Conservation (phyloP, 1,139 yeast genomes). For the Yamadazyma triangularis region DNA sequence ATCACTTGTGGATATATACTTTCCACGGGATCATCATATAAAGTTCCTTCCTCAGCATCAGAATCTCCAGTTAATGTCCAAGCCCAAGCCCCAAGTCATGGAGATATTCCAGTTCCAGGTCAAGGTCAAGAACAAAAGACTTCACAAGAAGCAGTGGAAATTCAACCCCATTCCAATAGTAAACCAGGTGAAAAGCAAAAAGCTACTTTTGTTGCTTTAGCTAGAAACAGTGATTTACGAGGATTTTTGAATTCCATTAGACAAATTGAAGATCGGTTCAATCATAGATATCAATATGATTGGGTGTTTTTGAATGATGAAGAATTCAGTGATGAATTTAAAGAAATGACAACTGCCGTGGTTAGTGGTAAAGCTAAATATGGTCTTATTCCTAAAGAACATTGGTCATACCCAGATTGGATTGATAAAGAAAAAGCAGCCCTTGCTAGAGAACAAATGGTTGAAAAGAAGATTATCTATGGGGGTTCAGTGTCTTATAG, state of each 20-base stretch:
- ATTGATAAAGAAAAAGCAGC: slow-evolving; percentile 59
- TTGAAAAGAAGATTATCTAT: slow-evolving; percentile 50
- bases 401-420: slow-evolving; percentile 52
- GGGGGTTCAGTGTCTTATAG: slow-evolving; percentile 62
- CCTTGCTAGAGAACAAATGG: slow-evolving; percentile 46
- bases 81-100: slow-evolving; percentile 7
- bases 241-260: slow-evolving; percentile 37
- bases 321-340: slow-evolving; percentile 38
- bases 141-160: neutral
- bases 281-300: slow-evolving; percentile 38
- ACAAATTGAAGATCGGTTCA: slow-evolving; percentile 44
- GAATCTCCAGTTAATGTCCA: slow-evolving; percentile 2
- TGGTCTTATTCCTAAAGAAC: slow-evolving; percentile 42
- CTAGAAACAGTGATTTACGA: slow-evolving; percentile 37
- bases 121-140: neutral
- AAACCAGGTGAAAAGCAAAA: slow-evolving; percentile 27
- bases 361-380: slow-evolving; percentile 40
- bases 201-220: slow-evolving; percentile 45
- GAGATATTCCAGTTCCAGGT: slow-evolving; percentile 3
- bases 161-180: neutral
- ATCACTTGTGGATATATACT: slow-evolving; percentile 57
- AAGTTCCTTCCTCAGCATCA: slow-evolving; percentile 8
- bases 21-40: slow-evolving; percentile 49
- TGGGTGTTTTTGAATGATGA: slow-evolving; percentile 47
- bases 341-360: slow-evolving; percentile 25